phyloP scores from a whole-genome alignment of 306 rosid species.

The Medicago ruthenica region DNA sequence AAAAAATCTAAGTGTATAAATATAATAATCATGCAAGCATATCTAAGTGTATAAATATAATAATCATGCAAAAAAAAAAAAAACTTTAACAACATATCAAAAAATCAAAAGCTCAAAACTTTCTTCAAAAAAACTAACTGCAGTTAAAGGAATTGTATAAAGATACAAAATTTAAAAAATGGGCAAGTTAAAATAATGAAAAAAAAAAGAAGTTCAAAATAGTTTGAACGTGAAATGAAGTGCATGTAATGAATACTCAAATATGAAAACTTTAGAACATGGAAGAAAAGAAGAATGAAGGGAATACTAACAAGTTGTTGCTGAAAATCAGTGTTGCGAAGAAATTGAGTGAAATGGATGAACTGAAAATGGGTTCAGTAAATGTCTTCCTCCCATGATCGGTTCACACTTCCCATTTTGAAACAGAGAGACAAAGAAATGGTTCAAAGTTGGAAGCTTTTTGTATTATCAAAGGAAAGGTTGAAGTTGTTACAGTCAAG shows the following conservation, averaged over 20 bases:
- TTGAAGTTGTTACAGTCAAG: background rate
- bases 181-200: background rate
- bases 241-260: conserved; percentile 17
- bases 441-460: conserved; percentile 15
- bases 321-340: conserved; percentile 46
- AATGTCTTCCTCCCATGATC: conserved; percentile 62
- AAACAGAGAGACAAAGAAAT: background rate
- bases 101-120: conserved; percentile 12
- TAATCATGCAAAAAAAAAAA: background rate
- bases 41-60: background rate
- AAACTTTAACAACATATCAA: background rate
- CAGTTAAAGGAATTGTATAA: background rate
- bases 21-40: background rate
- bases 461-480: background rate
- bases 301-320: conserved; percentile 55
- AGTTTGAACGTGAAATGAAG: background rate
- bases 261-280: background rate
- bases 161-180: background rate
- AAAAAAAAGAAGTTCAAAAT: background rate
- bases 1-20: background rate
- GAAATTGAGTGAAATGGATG: conserved; percentile 54
- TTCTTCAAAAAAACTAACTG: background rate
- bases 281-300: background rate
- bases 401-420: background rate
- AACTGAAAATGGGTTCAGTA: conserved; percentile 71